Evolutionary conservation across 352 stramenopile genomes (phyloP), one percentile per base, ranked within the genome.

Genomic region (Elongisporangium prolatum): DNA sequence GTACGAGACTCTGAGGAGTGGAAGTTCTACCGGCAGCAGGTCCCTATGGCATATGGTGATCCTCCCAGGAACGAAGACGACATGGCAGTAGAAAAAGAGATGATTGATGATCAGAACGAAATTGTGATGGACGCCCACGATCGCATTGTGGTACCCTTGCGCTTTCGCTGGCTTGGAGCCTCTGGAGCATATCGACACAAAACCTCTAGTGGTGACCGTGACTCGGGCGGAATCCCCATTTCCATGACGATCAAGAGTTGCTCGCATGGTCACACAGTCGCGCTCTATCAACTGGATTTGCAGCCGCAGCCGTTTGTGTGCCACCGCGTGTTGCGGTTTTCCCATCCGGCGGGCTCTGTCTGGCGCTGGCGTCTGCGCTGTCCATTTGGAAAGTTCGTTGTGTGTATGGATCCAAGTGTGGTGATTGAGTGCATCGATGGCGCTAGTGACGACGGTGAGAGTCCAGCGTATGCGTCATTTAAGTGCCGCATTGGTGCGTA

Each of bases 51-150:
- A 17, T 90, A 80, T 54, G 72, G 73, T 53, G 57, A 48, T 44
- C 10, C 56, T 40, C 8, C 8, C 8, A 40, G 28, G 8, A 54
- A 34, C n/a, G 44, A 62, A 34, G 59, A 59, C 7, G 50, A 71
- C 9, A 58, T 67, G 17, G 68, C 73, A 8, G 71, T 98, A 4
- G 94, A 98, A 64, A 68, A 74, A 9, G 93, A 98, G 54, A 97
- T 98, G 89, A 96, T 98, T 22, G 95, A 98, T 60, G 69, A 80
- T 28, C 73, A 86, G 50, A 75, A 92, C 25, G 77, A 96, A 65
- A 65, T 98, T 8, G 89, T 95, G 17, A 77, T 98, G 38, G 86
- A 96, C 18, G 64, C 77, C 0, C 72, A 85, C 54, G 94, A 98
- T 59, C 74, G 75, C 14, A 69, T 98, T 5, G 67, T 71, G 18